Conservation (phyloP, 495 filamentous ascomycete species). For the Durotheca rogersii region DNA sequence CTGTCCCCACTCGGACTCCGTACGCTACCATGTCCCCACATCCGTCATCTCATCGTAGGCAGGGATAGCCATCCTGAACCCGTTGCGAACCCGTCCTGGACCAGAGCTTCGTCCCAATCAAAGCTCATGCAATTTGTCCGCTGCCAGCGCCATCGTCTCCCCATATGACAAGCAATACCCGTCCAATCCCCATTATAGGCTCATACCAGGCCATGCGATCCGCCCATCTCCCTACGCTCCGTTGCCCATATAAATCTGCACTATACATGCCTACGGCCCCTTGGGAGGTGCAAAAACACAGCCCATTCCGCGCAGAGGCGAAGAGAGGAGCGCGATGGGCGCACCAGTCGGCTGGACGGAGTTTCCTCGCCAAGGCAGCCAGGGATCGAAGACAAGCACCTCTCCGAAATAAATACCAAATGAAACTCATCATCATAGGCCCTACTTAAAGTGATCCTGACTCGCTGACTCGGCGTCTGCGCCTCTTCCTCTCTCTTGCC, state of each 20-base stretch:
- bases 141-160: conserved; percentile 5
- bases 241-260: too few species aligned
- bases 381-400: conserved; percentile 20
- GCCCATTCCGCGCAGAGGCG: conserved; percentile 25
- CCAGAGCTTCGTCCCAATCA: conserved; percentile 28
- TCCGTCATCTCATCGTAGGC: conserved; percentile 6
- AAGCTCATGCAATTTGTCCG: conserved; percentile 27
- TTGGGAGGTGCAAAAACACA: conserved; percentile 32
- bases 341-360: conserved; percentile 23
- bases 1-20: neutral
- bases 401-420: conserved; percentile 27
- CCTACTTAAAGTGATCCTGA: conserved; percentile 21
- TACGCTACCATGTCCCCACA: conserved; percentile 4
- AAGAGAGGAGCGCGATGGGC: conserved; percentile 20
- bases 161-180: too few species aligned
- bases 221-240: conserved; percentile 3
- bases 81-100: neutral
- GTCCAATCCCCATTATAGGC: too few species aligned
- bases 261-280: conserved; percentile 4
- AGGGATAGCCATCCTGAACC: too few species aligned
- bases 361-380: conserved; percentile 18
- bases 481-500: neutral
- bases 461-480: too few species aligned
- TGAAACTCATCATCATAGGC: conserved; percentile 9
- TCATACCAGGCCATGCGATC: too few species aligned